Base-by-base conservation (phyloP, 2,329 filamentous ascomycete genomes). In the Diaporthe sp. region DNA sequence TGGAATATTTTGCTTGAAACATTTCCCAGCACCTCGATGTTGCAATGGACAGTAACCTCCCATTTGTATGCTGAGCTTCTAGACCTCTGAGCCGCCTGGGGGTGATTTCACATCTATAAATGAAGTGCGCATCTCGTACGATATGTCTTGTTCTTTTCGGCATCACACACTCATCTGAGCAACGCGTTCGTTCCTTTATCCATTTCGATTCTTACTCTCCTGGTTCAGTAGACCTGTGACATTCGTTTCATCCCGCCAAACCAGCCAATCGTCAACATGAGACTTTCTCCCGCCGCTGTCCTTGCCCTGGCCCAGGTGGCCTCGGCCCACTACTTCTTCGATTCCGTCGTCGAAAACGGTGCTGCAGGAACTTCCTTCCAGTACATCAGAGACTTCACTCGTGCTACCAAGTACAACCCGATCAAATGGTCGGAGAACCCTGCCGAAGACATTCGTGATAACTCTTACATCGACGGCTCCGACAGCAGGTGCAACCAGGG, bases 271-370 rank as follows among this genome's bases (percentile, higher is more conserved):
- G 12, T 61, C 58, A 42, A 39, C 10, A 61, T 61, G 58, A 61
- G 37, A 42, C 37, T 61, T 42, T 25, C 58, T 39, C 58, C 58
- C 22, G 22, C 37, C 15, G 58, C 22, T 9, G 20, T 61, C 9
- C 10, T 39, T 39, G 58, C 37, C 37, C 58, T 61, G 6, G 58
- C 34, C 58, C 58, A 39, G 37, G 58, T 61, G 34, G 37, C 58
- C n/a, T 61, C 58, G 10, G 58, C 58, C 22, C 58, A 61, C 37
- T 61, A 61, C 37, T 61, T 61, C 58, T 61, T 61, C 58, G 37
- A 61, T 28, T n/a, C 58, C 9, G 37, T 39, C 37, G 37, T 61
- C 37, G 22, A 39, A 12, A 42, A 61, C 4, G 58, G 58, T 25
- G 58, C 22, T 15, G 58, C 55, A 3, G 58, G 55, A 15, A 58